Conservation (phyloP, 1,139 yeast genomes). For the Pneumocystis canis region DNA sequence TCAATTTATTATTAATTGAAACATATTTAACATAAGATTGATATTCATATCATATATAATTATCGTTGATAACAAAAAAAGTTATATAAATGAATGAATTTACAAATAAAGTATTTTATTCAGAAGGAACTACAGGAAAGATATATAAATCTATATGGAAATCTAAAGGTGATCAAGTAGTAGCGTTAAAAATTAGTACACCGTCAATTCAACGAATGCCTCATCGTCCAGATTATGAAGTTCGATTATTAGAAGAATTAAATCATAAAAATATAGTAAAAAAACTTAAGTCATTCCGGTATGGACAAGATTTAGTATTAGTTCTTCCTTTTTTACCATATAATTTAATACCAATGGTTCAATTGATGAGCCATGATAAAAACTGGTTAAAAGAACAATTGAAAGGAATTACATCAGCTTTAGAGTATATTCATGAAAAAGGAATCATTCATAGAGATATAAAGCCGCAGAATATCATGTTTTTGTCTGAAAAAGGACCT, state of each 20-base stretch:
- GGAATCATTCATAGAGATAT: constrained; percentile 96
- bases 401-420: constrained; percentile 1
- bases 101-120: neutral
- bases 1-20: neutral
- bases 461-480: constrained; percentile 82
- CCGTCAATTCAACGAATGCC: neutral
- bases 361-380: neutral
- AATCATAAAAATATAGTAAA: neutral
- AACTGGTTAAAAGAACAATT: neutral
- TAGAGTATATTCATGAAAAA: constrained; percentile 84
- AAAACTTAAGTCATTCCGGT: neutral
- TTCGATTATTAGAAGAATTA: neutral
- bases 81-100: neutral
- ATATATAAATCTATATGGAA: neutral
- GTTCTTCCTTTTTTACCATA: neutral
- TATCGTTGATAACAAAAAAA: too few species aligned
- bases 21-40: too few species aligned
- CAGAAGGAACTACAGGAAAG: neutral
- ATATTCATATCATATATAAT: too few species aligned
- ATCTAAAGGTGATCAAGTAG: neutral
- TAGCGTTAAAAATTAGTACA: neutral
- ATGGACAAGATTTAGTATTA: neutral
- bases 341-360: neutral
- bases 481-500: constrained; percentile 20
- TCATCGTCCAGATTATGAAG: neutral